These are phyloP conservation scores for Trichoderma atrobrunneum DNA, from an alignment of 2,329 filamentous ascomycete species.

Conservation along the genomic window DNA sequence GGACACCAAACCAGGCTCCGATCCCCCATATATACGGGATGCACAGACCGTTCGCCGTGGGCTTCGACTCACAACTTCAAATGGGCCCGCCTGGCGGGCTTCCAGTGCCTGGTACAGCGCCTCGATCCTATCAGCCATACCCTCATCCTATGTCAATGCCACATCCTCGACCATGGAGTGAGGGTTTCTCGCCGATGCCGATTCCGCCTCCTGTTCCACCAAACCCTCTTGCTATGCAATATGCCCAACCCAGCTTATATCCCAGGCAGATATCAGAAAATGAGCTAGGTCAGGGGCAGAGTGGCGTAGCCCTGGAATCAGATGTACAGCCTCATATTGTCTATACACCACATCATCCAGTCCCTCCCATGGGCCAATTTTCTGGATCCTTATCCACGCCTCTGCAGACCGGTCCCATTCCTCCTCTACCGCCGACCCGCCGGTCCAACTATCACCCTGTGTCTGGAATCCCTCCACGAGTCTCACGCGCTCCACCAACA, in stretches of 20 bases:
- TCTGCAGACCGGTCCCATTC: constrained; percentile 18
- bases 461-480: not conserved
- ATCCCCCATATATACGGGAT: constrained; percentile 25
- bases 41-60: constrained; percentile 22
- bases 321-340: constrained; percentile 25
- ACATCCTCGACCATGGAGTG: not conserved
- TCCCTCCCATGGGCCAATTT: constrained; percentile 20
- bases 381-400: constrained; percentile 20
- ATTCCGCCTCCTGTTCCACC: not conserved
- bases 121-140: constrained; percentile 21
- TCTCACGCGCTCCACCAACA: not conserved
- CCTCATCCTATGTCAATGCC: constrained; percentile 17
- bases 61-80: constrained; percentile 24
- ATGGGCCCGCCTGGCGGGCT: constrained; percentile 24
- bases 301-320: constrained; percentile 23
- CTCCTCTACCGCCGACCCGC: constrained; percentile 4
- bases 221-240: not conserved
- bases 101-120: constrained; percentile 26
- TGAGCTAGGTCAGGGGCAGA: constrained; percentile 16
- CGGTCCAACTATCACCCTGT: constrained; percentile 1
- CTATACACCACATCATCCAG: constrained; percentile 22
- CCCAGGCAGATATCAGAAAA: not conserved
- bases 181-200: not conserved
- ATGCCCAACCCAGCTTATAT: not conserved
- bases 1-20: not conserved